Conservation (phyloP, 441 rosid genomes). For the Adansonia madagascariensis region DNA sequence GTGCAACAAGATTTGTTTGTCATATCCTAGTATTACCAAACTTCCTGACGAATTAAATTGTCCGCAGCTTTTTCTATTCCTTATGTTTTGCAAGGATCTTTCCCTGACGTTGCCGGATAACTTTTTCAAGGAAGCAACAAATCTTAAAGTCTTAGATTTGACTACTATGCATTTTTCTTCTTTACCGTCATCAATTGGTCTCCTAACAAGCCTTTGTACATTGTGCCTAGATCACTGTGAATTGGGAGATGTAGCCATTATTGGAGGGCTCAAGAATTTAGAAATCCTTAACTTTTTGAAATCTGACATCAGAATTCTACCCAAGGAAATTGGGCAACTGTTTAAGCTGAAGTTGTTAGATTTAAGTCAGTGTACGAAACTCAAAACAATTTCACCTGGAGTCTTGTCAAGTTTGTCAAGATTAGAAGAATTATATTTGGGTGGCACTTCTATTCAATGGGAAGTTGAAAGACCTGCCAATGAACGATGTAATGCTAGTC, state of each 20-base stretch:
- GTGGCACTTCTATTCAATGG: neutral
- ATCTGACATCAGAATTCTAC: neutral
- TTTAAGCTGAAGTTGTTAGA: constrained; percentile 1
- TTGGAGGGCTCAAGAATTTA: neutral
- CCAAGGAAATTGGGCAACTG: neutral
- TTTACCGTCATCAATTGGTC: constrained; percentile 11
- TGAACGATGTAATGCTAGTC: neutral
- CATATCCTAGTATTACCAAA: neutral
- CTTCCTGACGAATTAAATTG: neutral
- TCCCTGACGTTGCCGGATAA: neutral
- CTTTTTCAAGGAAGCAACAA: neutral
- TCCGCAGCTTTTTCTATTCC: neutral
- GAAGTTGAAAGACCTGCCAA: neutral
- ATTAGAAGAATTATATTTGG: constrained; percentile 18
- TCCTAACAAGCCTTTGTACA: neutral
- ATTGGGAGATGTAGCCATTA: neutral
- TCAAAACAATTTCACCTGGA: neutral
- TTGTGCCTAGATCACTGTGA: neutral
- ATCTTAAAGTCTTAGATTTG: neutral
- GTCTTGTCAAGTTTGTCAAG: neutral
- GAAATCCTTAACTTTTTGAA: neutral
- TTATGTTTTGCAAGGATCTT: neutral
- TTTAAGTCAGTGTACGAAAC: neutral
- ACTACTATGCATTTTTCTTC: neutral
- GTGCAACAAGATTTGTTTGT: neutral